Base-by-base conservation (phyloP, 345 rosid genomes). In the Zanthoxylum bungeanum region DNA sequence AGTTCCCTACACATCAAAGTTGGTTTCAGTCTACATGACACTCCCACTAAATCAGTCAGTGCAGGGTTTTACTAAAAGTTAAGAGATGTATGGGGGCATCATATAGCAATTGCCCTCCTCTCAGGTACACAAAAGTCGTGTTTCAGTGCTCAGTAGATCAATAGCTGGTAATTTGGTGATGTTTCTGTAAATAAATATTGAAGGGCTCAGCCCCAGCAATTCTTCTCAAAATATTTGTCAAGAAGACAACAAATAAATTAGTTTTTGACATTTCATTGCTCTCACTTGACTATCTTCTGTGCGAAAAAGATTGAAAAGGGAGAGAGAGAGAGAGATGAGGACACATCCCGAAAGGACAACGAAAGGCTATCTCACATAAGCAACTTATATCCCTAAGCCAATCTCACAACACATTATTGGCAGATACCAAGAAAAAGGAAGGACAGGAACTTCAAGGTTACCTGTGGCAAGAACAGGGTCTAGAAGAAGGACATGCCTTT, bases 391-490 rank as follows among this genome's bases (percentile, higher is more conserved):
- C 60, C 49, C 47, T 37, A 37, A 56, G 57, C 34, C 36, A 40
- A n/a, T n/a, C n/a, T 59, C 57, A 64, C 44, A 2, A 31, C 27
- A 62, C 37, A 44, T 42, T 1, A 2, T 58, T 49, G 19, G 47
- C 24, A 67, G 37, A 65, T 24, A 47, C 7, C 33, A 36, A 60
- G 66, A 51, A 70, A 24, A 46, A 17, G 53, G 30, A 70, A 68
- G 39, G 40, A 51, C 40, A 9, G 22, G 21, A n/a, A 14, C 49
- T 19, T 60, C 34, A 68, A 50, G 24, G 39, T 70, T 87, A 89
- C 98, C 98, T 65, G 99, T 95, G 63, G 91, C 96, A 73, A 95
- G 91, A 73, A 93, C 97, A 4, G 98, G 99, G 68, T 95, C 99
- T 16, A 95, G 89, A 72, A 95, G 97, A 74, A 95, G 87, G 72